Base-by-base conservation (phyloP, 2,329 filamentous ascomycete species). In the Colletotrichum tabaci region DNA sequence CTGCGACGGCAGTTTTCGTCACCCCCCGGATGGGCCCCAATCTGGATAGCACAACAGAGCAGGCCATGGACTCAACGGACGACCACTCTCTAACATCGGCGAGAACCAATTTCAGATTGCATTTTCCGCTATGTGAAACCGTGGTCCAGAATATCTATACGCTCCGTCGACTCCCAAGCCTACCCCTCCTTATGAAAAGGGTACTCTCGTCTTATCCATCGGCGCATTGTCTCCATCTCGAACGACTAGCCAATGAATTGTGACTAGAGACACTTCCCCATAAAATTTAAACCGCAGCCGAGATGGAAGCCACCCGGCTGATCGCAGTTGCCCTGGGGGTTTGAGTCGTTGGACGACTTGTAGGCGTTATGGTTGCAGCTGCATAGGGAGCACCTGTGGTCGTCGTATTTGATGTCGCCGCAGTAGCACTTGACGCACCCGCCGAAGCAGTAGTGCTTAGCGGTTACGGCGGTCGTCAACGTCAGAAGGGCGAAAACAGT, bases 371-470 rank as follows among this genome's bases (percentile, higher is more conserved):
- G 9, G 30, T 61, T 50, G n/a, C 44, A 61, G 13, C 18, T 61
- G 58, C 58, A 61, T 2, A 4, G 4, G 4, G 10, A 3, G 58
- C 58, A 61, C 3, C 2, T 12, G 44, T 61, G 58, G n/a, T 61
- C 58, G 58, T 61, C 58, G 46, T 61, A 61, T n/a, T 40, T 16
- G 57, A 18, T 50, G 26, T 61, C 58, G 42, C 58, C 58, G 58
- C 58, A 61, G 30, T 40, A 61, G 44, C 58, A 61, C 58, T 61
- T 61, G 30, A 61, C 13, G 58, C 58, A 61, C 6, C 10, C 44
- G 30, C 58, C 58, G n/a, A 61, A 16, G 58, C 58, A 61, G 58
- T 23, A 23, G 21, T 61, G 26, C n/a, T 61, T 50, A 1, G 57
- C 57, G 42, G 57, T 7, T 9, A 60, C 57, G 8, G 57, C 15